Conservation (phyloP, 805 yeast genomes). For the Middelhovenomyces tepae region DNA sequence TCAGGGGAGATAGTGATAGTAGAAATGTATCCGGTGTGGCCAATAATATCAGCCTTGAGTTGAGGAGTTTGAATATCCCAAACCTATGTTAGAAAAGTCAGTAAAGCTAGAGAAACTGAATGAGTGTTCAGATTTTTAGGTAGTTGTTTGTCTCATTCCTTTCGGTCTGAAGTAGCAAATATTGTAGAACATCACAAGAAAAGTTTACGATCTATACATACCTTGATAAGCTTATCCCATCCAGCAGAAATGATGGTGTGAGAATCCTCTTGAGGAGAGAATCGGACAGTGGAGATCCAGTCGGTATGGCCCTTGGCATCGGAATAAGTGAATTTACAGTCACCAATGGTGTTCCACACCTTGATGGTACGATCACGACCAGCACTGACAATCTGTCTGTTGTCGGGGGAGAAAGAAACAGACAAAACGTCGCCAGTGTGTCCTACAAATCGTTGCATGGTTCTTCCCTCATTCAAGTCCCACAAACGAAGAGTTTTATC, state of each 20-base stretch:
- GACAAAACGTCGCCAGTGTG: conserved; percentile 97
- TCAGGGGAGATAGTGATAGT: conserved; percentile 98
- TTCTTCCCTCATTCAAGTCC: conserved; percentile 92
- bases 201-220: conserved; percentile 43
- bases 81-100: conserved; percentile 45
- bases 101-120: background rate
- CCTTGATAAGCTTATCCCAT: conserved; percentile 98
- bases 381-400: conserved; percentile 97
- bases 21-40: conserved; percentile 99
- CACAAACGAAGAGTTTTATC: conserved; percentile 98
- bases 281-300: conserved; percentile 98
- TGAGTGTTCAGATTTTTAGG: conserved; percentile 2
- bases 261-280: conserved; percentile 65
- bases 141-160: conserved; percentile 89
- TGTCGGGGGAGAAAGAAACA: conserved; percentile 91
- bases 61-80: conserved; percentile 86
- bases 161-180: conserved; percentile 98
- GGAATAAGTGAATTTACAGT: conserved; percentile 82
- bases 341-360: conserved; percentile 99
- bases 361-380: conserved; percentile 98
- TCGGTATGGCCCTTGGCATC: conserved; percentile 77
- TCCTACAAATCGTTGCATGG: conserved; percentile 92
- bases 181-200: conserved; percentile 57
- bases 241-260: conserved; percentile 91
- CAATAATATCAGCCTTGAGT: conserved; percentile 91